Base-by-base conservation (phyloP, 306 rosid genomes). In the Rosa lucieae region DNA sequence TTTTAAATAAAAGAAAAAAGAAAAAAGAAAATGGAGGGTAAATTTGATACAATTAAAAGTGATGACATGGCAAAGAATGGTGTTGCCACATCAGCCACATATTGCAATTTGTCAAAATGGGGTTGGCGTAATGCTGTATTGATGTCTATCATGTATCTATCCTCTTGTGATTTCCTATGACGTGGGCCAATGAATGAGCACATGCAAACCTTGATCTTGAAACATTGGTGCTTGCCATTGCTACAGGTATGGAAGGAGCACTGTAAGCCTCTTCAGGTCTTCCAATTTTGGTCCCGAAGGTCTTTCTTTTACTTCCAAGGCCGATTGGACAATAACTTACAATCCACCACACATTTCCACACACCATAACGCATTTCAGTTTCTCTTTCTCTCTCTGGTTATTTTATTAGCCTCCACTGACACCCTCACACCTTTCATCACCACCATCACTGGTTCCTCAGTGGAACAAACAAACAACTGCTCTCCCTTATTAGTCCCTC, bases 161-260 rank as follows among this genome's bases (percentile, higher is more conserved):
- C 97, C 84, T 12, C 42, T 56, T 46, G 78, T 21, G 98, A 94
- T 90, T 85, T 85, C 74, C 5, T 3, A 10, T 75, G 86, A 94
- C 97, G 97, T 94, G 98, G 97, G 2, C 97, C 97, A 90, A 92
- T 89, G 70, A 67, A 48, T 29, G 84, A 29, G n/a, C 79, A 46
- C 65, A 46, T 39, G 17, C 83, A 76, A 40, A 23, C 21, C 4
- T 63, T 55, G 51, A 23, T n/a, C 61, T 71, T 23, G 51, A 12
- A n/a, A 47, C 49, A 58, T 32, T 48, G 47, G 77, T 61, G 62
- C 67, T 67, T 68, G 56, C 3, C 8, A 62, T 39, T 21, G 61
- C 5, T 58, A 66, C 44, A 74, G 29, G 17, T 8, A 74, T 23
- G 74, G 74, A 55, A 26, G 48, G 14, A 9, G 61, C 62, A 21